Base-by-base conservation (phyloP, 108 stramenopile genomes). In the Discostella pseudostelligera region DNA sequence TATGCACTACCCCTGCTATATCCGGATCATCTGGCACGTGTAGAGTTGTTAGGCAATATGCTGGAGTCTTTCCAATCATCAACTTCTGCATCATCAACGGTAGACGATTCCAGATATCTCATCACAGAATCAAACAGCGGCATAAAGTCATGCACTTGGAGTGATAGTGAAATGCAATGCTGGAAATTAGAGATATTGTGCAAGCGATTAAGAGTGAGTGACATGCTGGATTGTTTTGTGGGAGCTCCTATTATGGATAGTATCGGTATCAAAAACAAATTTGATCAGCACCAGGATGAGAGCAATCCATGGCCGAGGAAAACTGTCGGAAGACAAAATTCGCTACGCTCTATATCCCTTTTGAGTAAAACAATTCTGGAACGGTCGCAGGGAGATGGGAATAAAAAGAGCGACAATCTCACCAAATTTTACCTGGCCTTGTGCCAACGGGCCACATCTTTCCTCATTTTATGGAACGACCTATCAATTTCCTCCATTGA, bases 391-490 rank as follows among this genome's bases (percentile, higher is more conserved):
- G 17, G 19, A 56, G 55, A 16, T 1, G 32, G 17, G 17, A 56
- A 20, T 35, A 22, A 56, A 35, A 39, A 35, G 13, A 56, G 55
- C 37, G 29, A 57, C 49, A 58, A 75, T 56, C 51, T 63, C 37
- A 56, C 39, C 22, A 59, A 75, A 58, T 49, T 87, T 14, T 87
- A 81, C 42, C 62, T 81, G 44, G 87, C 91, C 20, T 16, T 89
- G 22, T 88, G 87, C 62, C 83, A 83, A 17, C 75, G 82, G 56
- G 67, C 60, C 21, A 84, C 85, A 50, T 64, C 61, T 12, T 64
- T 71, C 4, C 62, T 83, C 24, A 46, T 93, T 47, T 68, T 89
- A 13, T 89, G 88, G 88, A 85, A 86, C 57, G 78, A 85, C 20
- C 66, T 85, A 36, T 83, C 65, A 13, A 48, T 83, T 2, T 82